Evolutionary conservation across 2,329 filamentous ascomycete species (phyloP).

Genomic region (Aspergillus texensis): DNA sequence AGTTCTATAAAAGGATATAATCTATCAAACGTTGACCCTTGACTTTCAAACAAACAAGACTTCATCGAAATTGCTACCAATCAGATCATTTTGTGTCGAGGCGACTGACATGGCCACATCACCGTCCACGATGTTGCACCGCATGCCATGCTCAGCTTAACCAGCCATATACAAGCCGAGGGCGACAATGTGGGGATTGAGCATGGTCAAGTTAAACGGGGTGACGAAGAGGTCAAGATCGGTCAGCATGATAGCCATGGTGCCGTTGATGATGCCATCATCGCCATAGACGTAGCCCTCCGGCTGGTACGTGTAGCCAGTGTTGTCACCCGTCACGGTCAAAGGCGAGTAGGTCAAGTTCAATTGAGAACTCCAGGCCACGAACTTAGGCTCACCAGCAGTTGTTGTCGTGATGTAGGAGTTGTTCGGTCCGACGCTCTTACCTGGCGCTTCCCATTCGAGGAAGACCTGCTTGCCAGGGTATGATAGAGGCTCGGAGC

Average conservation of each 20-base stretch:
- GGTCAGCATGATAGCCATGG: not conserved
- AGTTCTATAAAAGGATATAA: not conserved
- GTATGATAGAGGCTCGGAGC: constrained; percentile 9
- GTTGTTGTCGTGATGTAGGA: constrained; percentile 14
- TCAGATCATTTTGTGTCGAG: not conserved
- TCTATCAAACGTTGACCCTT: not conserved
- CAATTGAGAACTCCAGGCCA: constrained; percentile 15
- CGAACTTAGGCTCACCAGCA: constrained; percentile 9
- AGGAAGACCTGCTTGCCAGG: constrained; percentile 9
- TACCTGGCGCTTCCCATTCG: constrained; percentile 9
- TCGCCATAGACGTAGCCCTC: not conserved
- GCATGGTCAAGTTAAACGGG: constrained; percentile 4
- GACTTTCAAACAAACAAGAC: not conserved
- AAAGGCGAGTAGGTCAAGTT: constrained; percentile 15
- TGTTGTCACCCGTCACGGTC: constrained; percentile 10
- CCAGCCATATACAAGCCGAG: constrained; percentile 6
- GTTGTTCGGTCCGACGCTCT: constrained; percentile 12
- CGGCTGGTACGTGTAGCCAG: constrained; percentile 11
- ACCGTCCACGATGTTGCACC: not conserved
- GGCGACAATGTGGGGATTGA: constrained; percentile 7
- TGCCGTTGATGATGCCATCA: constrained; percentile 5
- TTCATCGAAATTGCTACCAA: not conserved
- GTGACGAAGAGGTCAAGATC: constrained; percentile 5
- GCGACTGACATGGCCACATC: not conserved
- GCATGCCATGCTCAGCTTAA: not conserved